Conservation (phyloP, 129 eudicot species). For the Saposhnikovia divaricata region DNA sequence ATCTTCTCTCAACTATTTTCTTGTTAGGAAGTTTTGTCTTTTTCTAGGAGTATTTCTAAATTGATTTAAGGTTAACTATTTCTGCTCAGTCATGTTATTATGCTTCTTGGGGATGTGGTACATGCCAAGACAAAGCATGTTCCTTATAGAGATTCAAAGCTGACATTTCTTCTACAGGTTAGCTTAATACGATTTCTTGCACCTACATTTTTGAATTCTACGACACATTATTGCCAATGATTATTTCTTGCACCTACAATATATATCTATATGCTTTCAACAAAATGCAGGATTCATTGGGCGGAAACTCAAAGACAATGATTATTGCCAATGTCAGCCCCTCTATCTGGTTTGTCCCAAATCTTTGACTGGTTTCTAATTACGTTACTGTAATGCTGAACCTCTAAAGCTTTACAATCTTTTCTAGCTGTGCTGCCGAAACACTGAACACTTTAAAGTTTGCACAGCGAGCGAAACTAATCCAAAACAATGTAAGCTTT, state of each 20-base stretch:
- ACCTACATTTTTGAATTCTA: not conserved
- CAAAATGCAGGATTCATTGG: conserved; percentile 76
- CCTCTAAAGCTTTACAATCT: conserved; percentile 4
- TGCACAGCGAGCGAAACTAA: conserved; percentile 92
- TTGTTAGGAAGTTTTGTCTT: not conserved
- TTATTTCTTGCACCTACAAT: not conserved
- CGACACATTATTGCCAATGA: no score
- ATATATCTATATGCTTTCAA: not conserved
- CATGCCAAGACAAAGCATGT: conserved; percentile 68
- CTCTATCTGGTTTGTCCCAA: conserved; percentile 57
- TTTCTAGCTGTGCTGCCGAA: conserved; percentile 80
- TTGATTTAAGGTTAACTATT: conserved; percentile 1
- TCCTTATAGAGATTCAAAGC: conserved; percentile 94
- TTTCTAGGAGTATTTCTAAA: not conserved
- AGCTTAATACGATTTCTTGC: not conserved
- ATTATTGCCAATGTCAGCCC: conserved; percentile 97
- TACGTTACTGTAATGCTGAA: conserved; percentile 6
- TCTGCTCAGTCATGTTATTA: conserved; percentile 75
- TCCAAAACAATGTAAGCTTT: conserved; percentile 81
- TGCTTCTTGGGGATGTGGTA: conserved; percentile 84
- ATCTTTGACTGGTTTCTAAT: conserved; percentile 8
- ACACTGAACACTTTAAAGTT: conserved; percentile 88
- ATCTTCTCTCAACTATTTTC: not conserved
- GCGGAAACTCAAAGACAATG: conserved; percentile 96
- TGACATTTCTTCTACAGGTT: conserved; percentile 64